Conservation (phyloP, 805 yeast genomes). For the Saccharomycopsis babjevae region DNA sequence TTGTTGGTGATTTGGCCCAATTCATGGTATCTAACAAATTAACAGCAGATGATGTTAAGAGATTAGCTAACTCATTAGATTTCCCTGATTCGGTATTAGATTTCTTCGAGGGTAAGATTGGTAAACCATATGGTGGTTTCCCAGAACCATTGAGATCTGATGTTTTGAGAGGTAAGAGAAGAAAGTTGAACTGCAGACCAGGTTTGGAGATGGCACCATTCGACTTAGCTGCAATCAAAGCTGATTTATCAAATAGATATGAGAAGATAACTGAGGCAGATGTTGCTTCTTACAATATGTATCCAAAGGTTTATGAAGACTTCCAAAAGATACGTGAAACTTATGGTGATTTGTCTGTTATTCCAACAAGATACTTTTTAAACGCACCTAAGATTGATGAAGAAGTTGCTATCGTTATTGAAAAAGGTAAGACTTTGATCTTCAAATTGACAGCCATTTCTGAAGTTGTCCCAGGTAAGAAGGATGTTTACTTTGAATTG, state of each 20-base stretch:
- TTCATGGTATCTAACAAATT: constrained; percentile 96
- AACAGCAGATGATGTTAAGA: constrained; percentile 71
- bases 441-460: constrained; percentile 89
- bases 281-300: constrained; percentile 94
- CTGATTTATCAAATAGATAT: constrained; percentile 67
- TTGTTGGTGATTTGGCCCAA: constrained; percentile 99
- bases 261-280: constrained; percentile 78
- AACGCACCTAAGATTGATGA: constrained; percentile 82
- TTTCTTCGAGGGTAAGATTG: constrained; percentile 98
- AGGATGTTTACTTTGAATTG: constrained; percentile 96
- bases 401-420: constrained; percentile 82
- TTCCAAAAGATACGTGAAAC: constrained; percentile 63
- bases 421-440: constrained; percentile 89
- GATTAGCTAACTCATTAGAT: constrained; percentile 82
- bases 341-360: constrained; percentile 87
- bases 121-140: constrained; percentile 99
- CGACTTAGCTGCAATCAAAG: constrained; percentile 60
- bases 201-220: constrained; percentile 85
- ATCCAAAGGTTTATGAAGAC: constrained; percentile 92
- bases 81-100: constrained; percentile 98
- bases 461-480: constrained; percentile 74
- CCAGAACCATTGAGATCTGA: constrained; percentile 97
- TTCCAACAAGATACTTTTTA: constrained; percentile 87
- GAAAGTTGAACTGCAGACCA: constrained; percentile 81
- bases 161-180: constrained; percentile 83